Conservation (phyloP, 148 eudicot genomes). For the Nepenthes mirabilis region DNA sequence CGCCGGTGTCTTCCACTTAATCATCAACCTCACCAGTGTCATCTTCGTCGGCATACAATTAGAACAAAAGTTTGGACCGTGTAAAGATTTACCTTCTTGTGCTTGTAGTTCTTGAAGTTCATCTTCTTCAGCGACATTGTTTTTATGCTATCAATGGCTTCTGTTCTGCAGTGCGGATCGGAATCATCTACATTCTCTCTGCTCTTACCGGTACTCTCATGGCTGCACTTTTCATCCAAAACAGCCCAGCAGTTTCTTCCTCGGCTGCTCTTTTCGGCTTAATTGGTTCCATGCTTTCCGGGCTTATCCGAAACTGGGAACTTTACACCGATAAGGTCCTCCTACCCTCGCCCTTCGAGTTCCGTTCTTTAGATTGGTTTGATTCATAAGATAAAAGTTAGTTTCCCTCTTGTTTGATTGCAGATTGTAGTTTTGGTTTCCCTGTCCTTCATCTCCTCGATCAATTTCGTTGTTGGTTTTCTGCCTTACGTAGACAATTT, state of each 20-base stretch:
- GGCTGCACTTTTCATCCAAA: slow-evolving; percentile 51
- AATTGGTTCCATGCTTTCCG: slow-evolving; percentile 63
- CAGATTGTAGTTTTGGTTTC: slow-evolving; percentile 41
- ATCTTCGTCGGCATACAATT: slow-evolving; percentile 61
- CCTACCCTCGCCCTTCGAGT: neutral
- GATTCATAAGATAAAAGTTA: neutral
- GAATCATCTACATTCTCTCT: slow-evolving; percentile 53
- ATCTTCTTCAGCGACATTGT: neutral
- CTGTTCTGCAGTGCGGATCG: slow-evolving; percentile 53
- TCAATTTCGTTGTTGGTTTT: slow-evolving; percentile 47
- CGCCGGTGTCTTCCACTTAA: slow-evolving; percentile 58
- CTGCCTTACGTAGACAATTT: slow-evolving; percentile 62
- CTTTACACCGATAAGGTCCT: slow-evolving; percentile 50
- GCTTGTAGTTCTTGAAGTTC: slow-evolving; percentile 1
- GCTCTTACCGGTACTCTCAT: slow-evolving; percentile 42
- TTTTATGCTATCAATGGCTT: neutral
- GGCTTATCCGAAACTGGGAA: slow-evolving; percentile 63
- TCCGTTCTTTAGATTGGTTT: neutral
- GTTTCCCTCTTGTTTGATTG: slow-evolving; percentile 7
- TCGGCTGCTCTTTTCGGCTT: slow-evolving; percentile 79
- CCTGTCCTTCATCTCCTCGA: slow-evolving; percentile 21
- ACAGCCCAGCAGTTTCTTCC: slow-evolving; percentile 48
- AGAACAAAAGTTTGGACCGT: slow-evolving; percentile 72
- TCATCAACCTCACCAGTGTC: slow-evolving; percentile 40
- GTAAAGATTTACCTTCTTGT: slow-evolving; percentile 19